Conservation (phyloP, 352 stramenopile species). For the Phytophthora idaei region DNA sequence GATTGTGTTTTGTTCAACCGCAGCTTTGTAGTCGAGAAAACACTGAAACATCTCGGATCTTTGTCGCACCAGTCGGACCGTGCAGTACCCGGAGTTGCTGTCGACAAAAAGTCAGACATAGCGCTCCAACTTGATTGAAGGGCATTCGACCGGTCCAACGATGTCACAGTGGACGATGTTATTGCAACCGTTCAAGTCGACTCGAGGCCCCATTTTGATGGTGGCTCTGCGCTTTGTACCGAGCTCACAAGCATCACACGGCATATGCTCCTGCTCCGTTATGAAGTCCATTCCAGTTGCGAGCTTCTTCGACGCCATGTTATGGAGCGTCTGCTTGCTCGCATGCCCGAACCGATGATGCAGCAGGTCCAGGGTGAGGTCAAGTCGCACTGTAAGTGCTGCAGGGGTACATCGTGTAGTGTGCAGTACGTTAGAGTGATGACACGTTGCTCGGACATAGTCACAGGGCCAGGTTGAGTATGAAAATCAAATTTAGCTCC, state of each 20-base stretch:
- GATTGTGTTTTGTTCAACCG: slow-evolving; percentile 7
- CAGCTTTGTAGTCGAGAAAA: slow-evolving; percentile 6
- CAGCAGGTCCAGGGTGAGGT: slow-evolving; percentile 4
- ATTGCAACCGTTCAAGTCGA: slow-evolving; percentile 5
- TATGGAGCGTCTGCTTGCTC: background rate
- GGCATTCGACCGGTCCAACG: slow-evolving; percentile 3
- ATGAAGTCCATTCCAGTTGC: slow-evolving; percentile 3
- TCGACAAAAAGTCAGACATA: slow-evolving; percentile 14
- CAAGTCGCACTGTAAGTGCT: slow-evolving; percentile 1
- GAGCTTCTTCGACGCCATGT: slow-evolving; percentile 5
- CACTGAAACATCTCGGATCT: slow-evolving; percentile 10
- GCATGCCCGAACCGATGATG: slow-evolving; percentile 2
- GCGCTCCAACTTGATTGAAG: slow-evolving; percentile 1
- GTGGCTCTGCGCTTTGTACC: slow-evolving; percentile 7
- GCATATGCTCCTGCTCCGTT: background rate
- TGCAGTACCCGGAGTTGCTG: slow-evolving; percentile 4
- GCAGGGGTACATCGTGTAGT: background rate
- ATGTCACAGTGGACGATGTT: slow-evolving; percentile 9
- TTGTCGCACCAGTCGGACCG: background rate
- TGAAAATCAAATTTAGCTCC: background rate
- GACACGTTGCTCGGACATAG: background rate
- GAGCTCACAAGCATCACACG: slow-evolving; percentile 9
- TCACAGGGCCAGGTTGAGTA: background rate
- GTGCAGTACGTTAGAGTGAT: background rate
- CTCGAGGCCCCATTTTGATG: slow-evolving; percentile 3